Evolutionary conservation across 306 rosid genomes (phyloP), one percentile per base, ranked within the genome.

Genomic region (Oxytropis ochrocephala): DNA sequence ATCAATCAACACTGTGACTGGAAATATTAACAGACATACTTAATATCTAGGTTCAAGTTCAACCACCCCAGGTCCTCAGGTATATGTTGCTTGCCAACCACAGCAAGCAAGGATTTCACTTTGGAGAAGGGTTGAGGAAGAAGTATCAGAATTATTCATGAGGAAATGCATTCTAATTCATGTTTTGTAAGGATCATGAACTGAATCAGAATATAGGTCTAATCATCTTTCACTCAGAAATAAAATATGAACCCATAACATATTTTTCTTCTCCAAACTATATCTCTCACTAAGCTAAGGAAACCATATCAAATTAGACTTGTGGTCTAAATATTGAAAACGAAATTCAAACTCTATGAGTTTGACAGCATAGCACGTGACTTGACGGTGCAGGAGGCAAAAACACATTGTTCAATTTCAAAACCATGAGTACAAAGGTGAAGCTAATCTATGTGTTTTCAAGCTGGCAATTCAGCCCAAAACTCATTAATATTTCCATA

Each of bases 371-470:
- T 11, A 8, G 59, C 53, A 52, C 4, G 18, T 39, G 29, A 52
- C 4, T 18, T 39, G 29, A 72, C 30, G 32, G 32, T 38, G 33
- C 18, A 17, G 24, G 67, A 64, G 54, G 53, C 12, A 65, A 19
- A n/a, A 44, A 39, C 16, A 57, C 18, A 54, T 19, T 54, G 67
- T 19, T 57, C 47, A n/a, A 17, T 38, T 67, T 51, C 14, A 70
- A 32, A 55, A 48, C 66, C 67, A 78, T 13, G 43, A 51, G 39
- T 10, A 73, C 61, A 67, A 65, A 66, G 75, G 60, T 55, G 39
- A 55, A 27, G 59, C 53, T 46, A 70, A 51, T 59, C 27, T 11
- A 10, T 4, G 58, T 43, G 39, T 12, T 63, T 70, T 43, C 21
- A 52, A 12, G 43, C 65, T 18, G 39, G 52, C 49, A 32, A 61